Evolutionary conservation across 805 yeast genomes (phyloP), one percentile per base, ranked within the genome.

Genomic region (Pichia paraexigua): DNA sequence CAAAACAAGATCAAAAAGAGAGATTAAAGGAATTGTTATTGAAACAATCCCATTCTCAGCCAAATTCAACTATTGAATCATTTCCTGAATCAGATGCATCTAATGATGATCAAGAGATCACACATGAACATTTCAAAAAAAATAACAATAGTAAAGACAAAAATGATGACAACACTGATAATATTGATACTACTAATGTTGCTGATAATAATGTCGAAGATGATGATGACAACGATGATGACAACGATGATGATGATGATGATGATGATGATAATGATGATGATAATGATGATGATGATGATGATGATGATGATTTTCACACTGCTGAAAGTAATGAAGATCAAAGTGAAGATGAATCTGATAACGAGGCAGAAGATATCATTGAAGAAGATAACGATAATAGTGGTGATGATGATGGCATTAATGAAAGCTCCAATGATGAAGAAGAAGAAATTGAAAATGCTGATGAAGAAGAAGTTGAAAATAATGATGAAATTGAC

Each of bases 301-400:
- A 45, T 21, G 61, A 53, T 5, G 56, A 52, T 30, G 63, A 32
- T 72, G 69, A 57, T 74, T 73, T 32, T 20, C 45, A 45, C 15
- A 47, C 52, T 24, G 46, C 53, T 3, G 47, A 47, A 20, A 40
- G 42, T 30, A 35, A 35, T n/a, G 45, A 51, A 1, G 44, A 50
- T 4, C 43, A 46, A 15, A 39, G 28, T 30, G 40, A 41, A 6
- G 28, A 43, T 12, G 39, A 46, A 8, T 25, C 43, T 9, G 41
- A 40, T 35, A 40, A 32, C 25, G 37, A 37, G n/a, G 49, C 30
- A 10, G 49, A 45, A 6, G 49, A 27, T 3, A 44, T 32, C 11
- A 46, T 28, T 20, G 55, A 48, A 37, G 61, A 62, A 47, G 57
- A 53, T 10, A 71, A 25, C 72, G 68, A 56, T 5, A 22, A 30